Percentiles rank a stretch among this genome's conserved stretches.
These are phyloP conservation scores for Annulohypoxylon nitens DNA, from an alignment of 495 filamentous ascomycete species.

Conservation along the genomic window DNA sequence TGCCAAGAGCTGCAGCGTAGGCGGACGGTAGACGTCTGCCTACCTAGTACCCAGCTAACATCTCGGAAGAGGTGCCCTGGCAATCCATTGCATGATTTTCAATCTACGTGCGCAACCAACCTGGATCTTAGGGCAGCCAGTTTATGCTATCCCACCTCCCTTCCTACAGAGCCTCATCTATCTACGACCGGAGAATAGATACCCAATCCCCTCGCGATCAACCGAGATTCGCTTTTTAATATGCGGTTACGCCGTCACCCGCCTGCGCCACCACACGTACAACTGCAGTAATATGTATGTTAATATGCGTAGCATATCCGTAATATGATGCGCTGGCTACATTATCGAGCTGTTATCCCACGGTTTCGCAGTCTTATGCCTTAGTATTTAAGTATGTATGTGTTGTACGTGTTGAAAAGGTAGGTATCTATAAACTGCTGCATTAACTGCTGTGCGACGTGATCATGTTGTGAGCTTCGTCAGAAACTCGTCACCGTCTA, in stretches of 20 bases:
- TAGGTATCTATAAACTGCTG: slow-evolving; percentile 26
- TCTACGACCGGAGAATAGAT: slow-evolving; percentile 27
- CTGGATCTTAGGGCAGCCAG: slow-evolving; percentile 1
- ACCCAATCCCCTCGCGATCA: slow-evolving; percentile 26
- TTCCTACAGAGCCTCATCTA: slow-evolving; percentile 32
- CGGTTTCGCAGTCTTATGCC: neutral
- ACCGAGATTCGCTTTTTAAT: slow-evolving; percentile 15
- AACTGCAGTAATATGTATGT: neutral
- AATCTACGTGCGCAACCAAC: slow-evolving; percentile 8
- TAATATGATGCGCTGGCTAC: slow-evolving; percentile 7
- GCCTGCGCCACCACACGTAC: slow-evolving; percentile 1
- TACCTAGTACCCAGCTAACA: neutral
- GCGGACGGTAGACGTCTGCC: slow-evolving; percentile 1
- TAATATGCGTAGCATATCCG: neutral
- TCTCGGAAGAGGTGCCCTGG: slow-evolving; percentile 21
- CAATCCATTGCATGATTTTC: slow-evolving; percentile 19
- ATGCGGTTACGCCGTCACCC: neutral
- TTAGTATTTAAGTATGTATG: neutral
- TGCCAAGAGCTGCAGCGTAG: slow-evolving; percentile 1
- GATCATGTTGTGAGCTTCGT: slow-evolving; percentile 18
- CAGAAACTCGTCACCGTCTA: slow-evolving; percentile 22
- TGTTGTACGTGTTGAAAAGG: slow-evolving; percentile 15
- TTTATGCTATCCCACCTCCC: neutral
- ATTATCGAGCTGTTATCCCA: neutral
- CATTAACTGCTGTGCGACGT: slow-evolving; percentile 31